Evolutionary conservation across 2,329 filamentous ascomycete species (phyloP).

Genomic region (Calonectria pauciramosa): DNA sequence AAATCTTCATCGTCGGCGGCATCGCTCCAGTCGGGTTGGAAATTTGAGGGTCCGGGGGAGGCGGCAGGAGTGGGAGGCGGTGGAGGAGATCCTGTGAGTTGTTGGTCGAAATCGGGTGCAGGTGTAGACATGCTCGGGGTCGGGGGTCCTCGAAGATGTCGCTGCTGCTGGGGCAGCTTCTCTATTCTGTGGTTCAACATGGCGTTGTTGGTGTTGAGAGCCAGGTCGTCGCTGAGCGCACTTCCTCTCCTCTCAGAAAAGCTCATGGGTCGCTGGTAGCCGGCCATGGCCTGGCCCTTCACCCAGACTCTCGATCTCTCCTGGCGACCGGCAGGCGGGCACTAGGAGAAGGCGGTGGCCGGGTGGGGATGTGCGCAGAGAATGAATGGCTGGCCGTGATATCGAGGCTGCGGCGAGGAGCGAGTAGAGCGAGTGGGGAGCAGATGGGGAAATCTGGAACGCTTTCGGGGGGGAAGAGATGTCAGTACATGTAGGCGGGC

Average conservation of each 20-base stretch:
- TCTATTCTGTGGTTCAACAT: slow-evolving; percentile 63
- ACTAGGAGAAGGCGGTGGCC: slow-evolving; percentile 19
- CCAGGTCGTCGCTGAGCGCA: slow-evolving; percentile 69
- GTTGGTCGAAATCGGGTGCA: slow-evolving; percentile 73
- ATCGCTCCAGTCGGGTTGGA: slow-evolving; percentile 80
- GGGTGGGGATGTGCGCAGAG: slow-evolving; percentile 31
- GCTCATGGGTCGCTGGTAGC: slow-evolving; percentile 64
- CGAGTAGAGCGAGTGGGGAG: slow-evolving; percentile 35
- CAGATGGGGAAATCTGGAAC: slow-evolving; percentile 35
- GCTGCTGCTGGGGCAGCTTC: slow-evolving; percentile 59
- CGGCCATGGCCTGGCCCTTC: slow-evolving; percentile 50
- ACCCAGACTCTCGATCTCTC: slow-evolving; percentile 28
- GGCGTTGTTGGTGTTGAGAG: slow-evolving; percentile 63
- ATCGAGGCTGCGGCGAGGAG: slow-evolving; percentile 36
- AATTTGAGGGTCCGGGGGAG: slow-evolving; percentile 73
- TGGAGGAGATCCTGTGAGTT: slow-evolving; percentile 72
- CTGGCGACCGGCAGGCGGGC: slow-evolving; percentile 17
- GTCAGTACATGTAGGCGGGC: slow-evolving; percentile 42
- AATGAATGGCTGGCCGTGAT: slow-evolving; percentile 30
- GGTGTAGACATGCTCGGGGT: slow-evolving; percentile 77
- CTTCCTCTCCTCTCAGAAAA: slow-evolving; percentile 74
- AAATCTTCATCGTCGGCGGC: slow-evolving; percentile 86
- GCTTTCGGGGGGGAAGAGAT: slow-evolving; percentile 32
- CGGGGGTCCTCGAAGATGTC: slow-evolving; percentile 68
- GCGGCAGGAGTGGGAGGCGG: slow-evolving; percentile 76